phyloP scores from a whole-genome alignment of 2,329 filamentous ascomycete genomes.

The Colletotrichum sp. region DNA sequence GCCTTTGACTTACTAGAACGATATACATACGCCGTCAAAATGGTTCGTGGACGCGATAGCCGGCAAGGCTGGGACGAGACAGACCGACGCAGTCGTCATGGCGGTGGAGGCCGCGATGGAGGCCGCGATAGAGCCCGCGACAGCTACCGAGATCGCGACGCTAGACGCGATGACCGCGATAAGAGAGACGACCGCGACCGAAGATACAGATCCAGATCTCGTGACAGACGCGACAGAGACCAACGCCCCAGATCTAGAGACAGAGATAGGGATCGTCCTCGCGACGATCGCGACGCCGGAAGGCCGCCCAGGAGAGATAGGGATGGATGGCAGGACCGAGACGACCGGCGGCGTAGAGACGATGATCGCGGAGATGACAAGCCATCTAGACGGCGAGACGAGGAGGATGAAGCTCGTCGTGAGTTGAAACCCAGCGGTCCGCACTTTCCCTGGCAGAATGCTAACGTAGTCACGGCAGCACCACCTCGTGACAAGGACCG shows the following conservation, averaged over 20 bases:
- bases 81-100: slow-evolving; percentile 39
- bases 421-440: background rate
- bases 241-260: slow-evolving; percentile 33
- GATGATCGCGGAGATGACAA: slow-evolving; percentile 23
- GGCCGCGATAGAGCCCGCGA: slow-evolving; percentile 33
- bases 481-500: slow-evolving; percentile 26
- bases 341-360: slow-evolving; percentile 28
- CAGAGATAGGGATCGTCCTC: slow-evolving; percentile 37
- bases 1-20: background rate
- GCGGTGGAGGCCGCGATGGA: slow-evolving; percentile 33
- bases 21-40: background rate
- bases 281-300: slow-evolving; percentile 40
- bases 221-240: slow-evolving; percentile 34
- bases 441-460: background rate
- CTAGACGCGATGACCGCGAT: slow-evolving; percentile 29
- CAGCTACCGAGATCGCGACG: slow-evolving; percentile 33
- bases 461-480: background rate
- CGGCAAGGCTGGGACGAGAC: slow-evolving; percentile 67
- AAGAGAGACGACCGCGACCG: slow-evolving; percentile 22
- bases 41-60: slow-evolving; percentile 46
- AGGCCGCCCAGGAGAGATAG: slow-evolving; percentile 36
- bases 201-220: slow-evolving; percentile 38
- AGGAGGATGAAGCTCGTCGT: slow-evolving; percentile 24
- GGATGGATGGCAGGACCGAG: slow-evolving; percentile 37
- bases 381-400: slow-evolving; percentile 25